phyloP scores from a whole-genome alignment of 805 yeast species.

The Cyberlindnera meyerae region DNA sequence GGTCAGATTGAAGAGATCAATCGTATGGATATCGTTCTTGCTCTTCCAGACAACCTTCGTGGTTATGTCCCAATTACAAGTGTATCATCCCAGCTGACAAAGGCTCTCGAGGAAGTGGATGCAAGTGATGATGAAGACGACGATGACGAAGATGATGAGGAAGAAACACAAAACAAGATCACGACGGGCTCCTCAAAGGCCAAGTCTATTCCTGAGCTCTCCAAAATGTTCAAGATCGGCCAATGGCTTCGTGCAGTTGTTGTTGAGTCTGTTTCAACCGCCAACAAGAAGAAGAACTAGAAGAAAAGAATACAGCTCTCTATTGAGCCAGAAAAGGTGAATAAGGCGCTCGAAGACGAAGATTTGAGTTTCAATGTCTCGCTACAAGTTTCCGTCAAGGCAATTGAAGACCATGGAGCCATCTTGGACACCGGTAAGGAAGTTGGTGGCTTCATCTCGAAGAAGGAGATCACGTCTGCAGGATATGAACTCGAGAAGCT shows the following conservation, averaged over 20 bases:
- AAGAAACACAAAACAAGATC: constrained; percentile 17
- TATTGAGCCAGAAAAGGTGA: constrained; percentile 70
- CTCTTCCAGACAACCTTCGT: constrained; percentile 74
- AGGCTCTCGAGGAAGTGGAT: constrained; percentile 51
- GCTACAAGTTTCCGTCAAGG: constrained; percentile 71
- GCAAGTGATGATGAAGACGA: constrained; percentile 40
- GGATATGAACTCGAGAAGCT: constrained; percentile 34
- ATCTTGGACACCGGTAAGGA: constrained; percentile 67
- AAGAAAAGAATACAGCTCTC: constrained; percentile 66
- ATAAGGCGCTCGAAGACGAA: constrained; percentile 52
- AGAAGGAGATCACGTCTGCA: constrained; percentile 50
- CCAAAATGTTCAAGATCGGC: constrained; percentile 57
- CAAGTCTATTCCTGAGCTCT: constrained; percentile 52
- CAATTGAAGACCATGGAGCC: constrained; percentile 91
- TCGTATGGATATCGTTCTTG: constrained; percentile 57
- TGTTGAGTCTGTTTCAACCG: constrained; percentile 45
- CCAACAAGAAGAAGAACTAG: constrained; percentile 30
- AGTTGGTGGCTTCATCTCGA: constrained; percentile 68
- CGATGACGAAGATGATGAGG: constrained; percentile 32
- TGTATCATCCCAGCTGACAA: constrained; percentile 59
- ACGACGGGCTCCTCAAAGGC: constrained; percentile 25
- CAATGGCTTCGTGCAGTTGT: constrained; percentile 85
- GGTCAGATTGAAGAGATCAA: constrained; percentile 69
- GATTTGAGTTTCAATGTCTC: constrained; percentile 60
- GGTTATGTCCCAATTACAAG: constrained; percentile 77